Conservation (phyloP, 306 rosid genomes). For the Malus fusca region DNA sequence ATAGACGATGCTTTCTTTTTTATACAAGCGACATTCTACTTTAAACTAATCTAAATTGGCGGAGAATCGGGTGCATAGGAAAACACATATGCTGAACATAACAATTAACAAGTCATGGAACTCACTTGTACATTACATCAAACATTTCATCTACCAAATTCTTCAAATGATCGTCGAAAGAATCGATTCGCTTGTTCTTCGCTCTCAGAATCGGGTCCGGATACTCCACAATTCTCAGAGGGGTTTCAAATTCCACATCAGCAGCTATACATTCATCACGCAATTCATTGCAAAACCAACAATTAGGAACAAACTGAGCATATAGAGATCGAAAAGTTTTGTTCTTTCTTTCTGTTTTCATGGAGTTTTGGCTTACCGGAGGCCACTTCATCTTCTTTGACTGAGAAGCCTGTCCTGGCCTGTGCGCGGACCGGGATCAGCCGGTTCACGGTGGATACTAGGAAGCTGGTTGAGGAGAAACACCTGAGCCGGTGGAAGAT, state of each 20-base stretch:
- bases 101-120: background rate
- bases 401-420: slow-evolving; percentile 46
- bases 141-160: slow-evolving; percentile 78
- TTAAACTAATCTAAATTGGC: too few relatives aligned
- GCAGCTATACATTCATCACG: slow-evolving; percentile 28
- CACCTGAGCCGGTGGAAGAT: slow-evolving; percentile 13
- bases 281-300: background rate
- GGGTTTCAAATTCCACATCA: slow-evolving; percentile 63
- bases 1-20: background rate
- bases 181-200: slow-evolving; percentile 58
- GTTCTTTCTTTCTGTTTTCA: background rate
- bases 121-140: slow-evolving; percentile 87
- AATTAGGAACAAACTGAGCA: background rate
- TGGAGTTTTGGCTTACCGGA: slow-evolving; percentile 32
- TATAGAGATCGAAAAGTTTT: background rate
- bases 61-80: too few relatives aligned
- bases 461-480: slow-evolving; percentile 15
- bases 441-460: slow-evolving; percentile 14
- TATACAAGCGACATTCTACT: too few relatives aligned
- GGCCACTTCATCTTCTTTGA: slow-evolving; percentile 51
- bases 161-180: slow-evolving; percentile 66
- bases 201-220: slow-evolving; percentile 71
- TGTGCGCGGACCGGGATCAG: slow-evolving; percentile 27
- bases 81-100: too few relatives aligned
- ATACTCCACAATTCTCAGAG: slow-evolving; percentile 61